Conservation (phyloP, 192 early-diverging fungal genomes). For the Entomortierella beljakovae region DNA sequence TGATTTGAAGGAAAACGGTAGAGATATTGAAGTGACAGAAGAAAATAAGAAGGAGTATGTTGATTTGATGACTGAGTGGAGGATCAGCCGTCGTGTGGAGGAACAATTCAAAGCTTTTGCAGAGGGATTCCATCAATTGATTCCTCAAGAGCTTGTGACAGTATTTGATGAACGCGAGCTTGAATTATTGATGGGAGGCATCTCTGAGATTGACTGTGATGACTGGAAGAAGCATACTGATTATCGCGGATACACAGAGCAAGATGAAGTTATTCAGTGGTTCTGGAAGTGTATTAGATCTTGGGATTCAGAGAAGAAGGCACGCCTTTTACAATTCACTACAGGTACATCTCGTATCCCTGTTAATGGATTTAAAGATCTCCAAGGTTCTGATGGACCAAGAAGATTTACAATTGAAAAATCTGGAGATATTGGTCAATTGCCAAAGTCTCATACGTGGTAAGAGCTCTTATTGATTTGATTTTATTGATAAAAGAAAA, state of each 20-base stretch:
- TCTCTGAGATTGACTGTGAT: constrained; percentile 95
- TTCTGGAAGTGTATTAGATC: constrained; percentile 94
- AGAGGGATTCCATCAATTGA: constrained; percentile 93
- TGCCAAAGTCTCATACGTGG: constrained; percentile 97
- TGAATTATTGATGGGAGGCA: constrained; percentile 96
- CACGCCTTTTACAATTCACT: constrained; percentile 95
- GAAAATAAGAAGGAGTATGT: constrained; percentile 98
- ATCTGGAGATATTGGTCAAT: constrained; percentile 81
- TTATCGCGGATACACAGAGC: constrained; percentile 95
- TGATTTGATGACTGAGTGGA: constrained; percentile 88
- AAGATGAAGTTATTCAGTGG: constrained; percentile 94
- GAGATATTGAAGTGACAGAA: constrained; percentile 91
- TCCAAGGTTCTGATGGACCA: constrained; percentile 97
- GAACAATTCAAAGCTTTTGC: constrained; percentile 96
- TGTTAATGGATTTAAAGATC: constrained; percentile 98
- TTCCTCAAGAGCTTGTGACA: constrained; percentile 93
- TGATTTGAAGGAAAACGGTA: constrained; percentile 90
- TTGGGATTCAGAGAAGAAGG: constrained; percentile 95
- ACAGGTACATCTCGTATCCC: constrained; percentile 98
- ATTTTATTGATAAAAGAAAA: too few species aligned
- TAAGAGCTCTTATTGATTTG: constrained; percentile 29
- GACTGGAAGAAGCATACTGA: constrained; percentile 99
- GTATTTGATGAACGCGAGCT: constrained; percentile 99
- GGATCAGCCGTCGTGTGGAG: constrained; percentile 88
- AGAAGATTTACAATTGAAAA: constrained; percentile 96